Base-by-base conservation (phyloP, 257 asterid species). In the Rhazya stricta region DNA sequence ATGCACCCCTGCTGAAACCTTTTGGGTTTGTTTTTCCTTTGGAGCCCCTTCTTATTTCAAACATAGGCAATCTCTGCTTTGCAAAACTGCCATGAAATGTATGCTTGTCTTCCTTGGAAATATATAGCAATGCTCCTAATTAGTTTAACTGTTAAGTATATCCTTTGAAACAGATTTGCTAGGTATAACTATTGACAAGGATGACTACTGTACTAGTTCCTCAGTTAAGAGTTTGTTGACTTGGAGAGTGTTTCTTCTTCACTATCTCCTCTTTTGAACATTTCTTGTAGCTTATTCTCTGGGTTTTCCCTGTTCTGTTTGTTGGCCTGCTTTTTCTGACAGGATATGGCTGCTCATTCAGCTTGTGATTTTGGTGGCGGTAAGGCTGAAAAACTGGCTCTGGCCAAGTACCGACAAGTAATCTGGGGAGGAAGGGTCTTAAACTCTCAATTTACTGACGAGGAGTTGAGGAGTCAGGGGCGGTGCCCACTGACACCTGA, bases 331-430 rank as follows among this genome's bases (percentile, higher is more conserved):
- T 69, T 67, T 74, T 51, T 77, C 85, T 71, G 21, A 50, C 86
- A 95, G 99, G 99, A 95, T 73, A 95, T 95, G 99, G 99, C 99
- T 75, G 99, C 99, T 51, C 99, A 92, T 87, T 92, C 99, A 29
- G 98, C 99, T 25, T 95, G 99, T 29, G 99, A 95, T 84, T 95
- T 95, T 82, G 99, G 99, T 71, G 99, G 99, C 25, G 99, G 99
- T 32, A 95, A 92, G 84, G 96, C 95, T 57, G 99, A 95, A 82
- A 95, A 95, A 78, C 74, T 95, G 79, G 94, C 99, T 67, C 86
- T 95, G 70, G 99, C 99, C 39, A 92, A 92, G 89, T 95, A 95
- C 60, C 83, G 99, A 37, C 99, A 95, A 83, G 89, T 92, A 70
- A 89, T 92, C 63, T 95, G 99, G 99, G 97, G 91, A 66, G 99